phyloP scores from a whole-genome alignment of 2,329 filamentous ascomycete genomes.

The Dactylonectria macrodidyma region DNA sequence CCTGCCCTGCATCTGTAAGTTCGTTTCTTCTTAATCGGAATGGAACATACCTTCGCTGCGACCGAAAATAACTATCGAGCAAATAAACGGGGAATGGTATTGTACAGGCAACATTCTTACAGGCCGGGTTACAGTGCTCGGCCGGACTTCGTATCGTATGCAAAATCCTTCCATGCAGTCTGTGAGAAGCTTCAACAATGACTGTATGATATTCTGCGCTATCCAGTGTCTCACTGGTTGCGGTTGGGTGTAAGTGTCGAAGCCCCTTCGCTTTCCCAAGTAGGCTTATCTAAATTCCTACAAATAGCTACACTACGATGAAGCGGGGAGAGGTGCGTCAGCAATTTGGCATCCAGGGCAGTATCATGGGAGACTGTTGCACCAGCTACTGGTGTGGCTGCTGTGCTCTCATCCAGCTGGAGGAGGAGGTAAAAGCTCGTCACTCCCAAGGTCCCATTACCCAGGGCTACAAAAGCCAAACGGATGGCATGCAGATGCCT shows the following conservation, averaged over 20 bases:
- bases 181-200: constrained; percentile 58
- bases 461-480: constrained; percentile 56
- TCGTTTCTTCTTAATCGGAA: not conserved
- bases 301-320: constrained; percentile 61
- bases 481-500: constrained; percentile 57
- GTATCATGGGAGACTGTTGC: constrained; percentile 64
- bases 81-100: not conserved
- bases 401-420: constrained; percentile 71
- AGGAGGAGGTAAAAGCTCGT: constrained; percentile 64
- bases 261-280: not conserved
- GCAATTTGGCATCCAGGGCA: constrained; percentile 67
- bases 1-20: constrained; percentile 62
- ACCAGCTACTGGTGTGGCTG: constrained; percentile 68
- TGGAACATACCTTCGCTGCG: too few species aligned
- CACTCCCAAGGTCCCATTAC: constrained; percentile 47
- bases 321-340: constrained; percentile 69
- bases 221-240: constrained; percentile 58
- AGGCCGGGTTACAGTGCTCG: constrained; percentile 54
- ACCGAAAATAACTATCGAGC: not conserved
- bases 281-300: not conserved
- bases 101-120: constrained; percentile 23
- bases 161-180: constrained; percentile 59
- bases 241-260: constrained; percentile 59
- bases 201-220: constrained; percentile 58
- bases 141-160: constrained; percentile 62